Percentiles rank a stretch among this genome's conserved stretches.
These are phyloP conservation scores for Zea luxurians DNA, from an alignment of 176 grass and related monocot genomes.

Conservation along the genomic window DNA sequence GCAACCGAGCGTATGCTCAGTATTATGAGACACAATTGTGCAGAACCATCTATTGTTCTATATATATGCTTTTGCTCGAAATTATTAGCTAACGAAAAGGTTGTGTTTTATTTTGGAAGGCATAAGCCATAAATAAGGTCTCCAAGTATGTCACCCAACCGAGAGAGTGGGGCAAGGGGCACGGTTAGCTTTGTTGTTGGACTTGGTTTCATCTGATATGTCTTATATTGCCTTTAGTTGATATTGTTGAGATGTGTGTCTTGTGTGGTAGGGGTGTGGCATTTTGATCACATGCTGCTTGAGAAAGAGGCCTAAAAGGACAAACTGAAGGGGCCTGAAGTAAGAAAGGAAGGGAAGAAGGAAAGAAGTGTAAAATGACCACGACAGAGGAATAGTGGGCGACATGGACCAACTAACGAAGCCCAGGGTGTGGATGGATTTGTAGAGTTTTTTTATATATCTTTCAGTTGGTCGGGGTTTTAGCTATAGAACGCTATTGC, in stretches of 20 bases:
- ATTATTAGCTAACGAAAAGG: not conserved
- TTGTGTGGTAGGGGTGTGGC: constrained; percentile 71
- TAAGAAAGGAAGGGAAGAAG: not conserved
- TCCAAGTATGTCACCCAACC: constrained; percentile 73
- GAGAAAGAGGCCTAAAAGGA: constrained; percentile 50
- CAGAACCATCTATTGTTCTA: not conserved
- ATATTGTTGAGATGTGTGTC: not conserved
- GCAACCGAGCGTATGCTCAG: not conserved
- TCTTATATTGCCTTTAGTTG: not conserved
- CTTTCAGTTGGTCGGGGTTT: too few species aligned
- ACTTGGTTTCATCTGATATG: not conserved
- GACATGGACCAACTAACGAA: too few species aligned
- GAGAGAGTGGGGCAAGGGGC: constrained; percentile 86
- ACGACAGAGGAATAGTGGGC: too few species aligned
- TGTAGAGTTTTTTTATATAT: not conserved
- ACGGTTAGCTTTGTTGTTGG: constrained; percentile 49
- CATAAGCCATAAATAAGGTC: constrained; percentile 85
- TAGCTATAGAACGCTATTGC: not conserved
- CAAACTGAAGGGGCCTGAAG: not conserved
- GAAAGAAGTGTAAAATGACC: too few species aligned
- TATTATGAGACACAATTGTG: not conserved
- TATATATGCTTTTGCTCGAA: not conserved
- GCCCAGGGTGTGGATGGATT: not conserved
- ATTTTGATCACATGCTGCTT: constrained; percentile 81
- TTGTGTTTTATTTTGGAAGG: constrained; percentile 35